Base-by-base conservation (phyloP, 2,329 filamentous ascomycete genomes). In the Alternaria conjuncta region DNA sequence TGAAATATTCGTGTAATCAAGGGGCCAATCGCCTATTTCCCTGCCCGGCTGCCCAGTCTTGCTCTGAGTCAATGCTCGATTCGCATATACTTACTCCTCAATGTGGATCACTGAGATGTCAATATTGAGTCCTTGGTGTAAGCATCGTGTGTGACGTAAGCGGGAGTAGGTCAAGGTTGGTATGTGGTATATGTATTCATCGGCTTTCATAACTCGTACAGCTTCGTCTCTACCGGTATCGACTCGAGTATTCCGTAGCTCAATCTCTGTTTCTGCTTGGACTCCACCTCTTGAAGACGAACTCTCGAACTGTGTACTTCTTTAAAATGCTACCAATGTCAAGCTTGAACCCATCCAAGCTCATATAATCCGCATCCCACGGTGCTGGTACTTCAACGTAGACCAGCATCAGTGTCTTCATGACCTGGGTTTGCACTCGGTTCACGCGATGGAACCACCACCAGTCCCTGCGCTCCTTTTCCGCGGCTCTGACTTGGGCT, bases 341-440 rank as follows among this genome's bases (percentile, higher is more conserved):
- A 25, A 83, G 68, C 55, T 69, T 72, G 7, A 70, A 74, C 4
- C 75, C 74, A 11, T 80, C 78, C 8, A 45, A 25, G 15, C 82
- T 72, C 15, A 83, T 83, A 4, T 50, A 23, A 36, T 80, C 78
- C 3, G 82, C 81, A 50, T 82, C 81, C 15, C 84, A 73, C 2
- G 92, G 91, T 4, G 90, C 86, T 3, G 96, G 96, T 6, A 99
- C 86, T 68, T 98, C 94, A 12, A 99, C 94, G 75, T 97, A 99
- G 44, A 92, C 90, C 30, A 99, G 79, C 41, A 98, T 89, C 69
- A 99, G 79, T 53, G 90, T 97, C 85, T 99, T 99, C 76, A 91
- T 88, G 6, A 97, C 96, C 72, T 97, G 93, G 1, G 90, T 90
- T 71, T 98, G 89, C 15, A 98, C 94, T 9, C 96, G 88, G 69